Base-by-base conservation (phyloP, 257 asterid genomes). In the Solanum bukasovii region DNA sequence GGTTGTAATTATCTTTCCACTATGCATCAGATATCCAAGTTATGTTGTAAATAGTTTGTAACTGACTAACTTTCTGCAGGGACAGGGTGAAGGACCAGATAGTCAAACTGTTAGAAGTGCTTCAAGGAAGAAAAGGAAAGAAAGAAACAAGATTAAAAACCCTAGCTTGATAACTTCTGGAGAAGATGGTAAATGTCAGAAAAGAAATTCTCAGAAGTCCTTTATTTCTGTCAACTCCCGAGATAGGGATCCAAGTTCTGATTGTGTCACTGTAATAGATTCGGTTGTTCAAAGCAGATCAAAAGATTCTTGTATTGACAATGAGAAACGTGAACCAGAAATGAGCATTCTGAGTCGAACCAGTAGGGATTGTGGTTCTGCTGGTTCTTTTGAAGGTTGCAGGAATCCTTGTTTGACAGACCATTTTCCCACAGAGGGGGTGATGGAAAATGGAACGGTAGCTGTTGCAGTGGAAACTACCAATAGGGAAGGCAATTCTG, bases 41-140 rank as follows among this genome's bases (percentile, higher is more conserved):
- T 83, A 74, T 90, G 91, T 86, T 91, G 88, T 85, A 70, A 87
- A 88, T 91, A 68, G 91, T 91, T 93, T 91, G 90, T 95, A 92
- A 95, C 94, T 91, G 88, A 90, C 93, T 92, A 91, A 87, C 90
- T 92, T 79, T 92, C 90, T 85, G 83, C 98, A 97, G 99, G 98
- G 93, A 92, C 89, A 96, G 91, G 91, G 86, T 89, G 89, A 92
- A 89, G 94, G 95, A 88, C 90, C 86, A 88, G 91, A 88, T 81
- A 92, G 90, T 74, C 94, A 91, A 90, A 91, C 92, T 86, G 89
- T 84, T 27, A 92, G 92, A 91, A 90, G 91, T 93, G 94, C 93
- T 89, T 44, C 94, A 86, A 93, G 93, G 91, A 97, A 93, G 98
- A 93, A 91, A 90, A 94, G 92, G 93, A 96, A 92, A 93, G 98